Evolutionary conservation across 306 rosid genomes (phyloP).

Genomic region (Lathyrus sativus): DNA sequence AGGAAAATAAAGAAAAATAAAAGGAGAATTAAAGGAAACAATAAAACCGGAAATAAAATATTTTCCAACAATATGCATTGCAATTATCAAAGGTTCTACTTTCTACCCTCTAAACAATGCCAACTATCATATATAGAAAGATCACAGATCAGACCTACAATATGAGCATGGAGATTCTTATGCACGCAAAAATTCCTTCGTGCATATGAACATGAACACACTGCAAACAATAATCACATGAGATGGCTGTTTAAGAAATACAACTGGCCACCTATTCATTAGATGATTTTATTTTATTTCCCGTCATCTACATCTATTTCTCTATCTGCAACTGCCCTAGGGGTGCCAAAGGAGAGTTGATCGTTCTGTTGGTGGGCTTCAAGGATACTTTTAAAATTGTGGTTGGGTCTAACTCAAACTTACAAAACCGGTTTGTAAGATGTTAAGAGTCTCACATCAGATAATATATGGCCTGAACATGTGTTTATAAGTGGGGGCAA

Average conservation of each 20-base stretch:
- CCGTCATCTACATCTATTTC: not conserved
- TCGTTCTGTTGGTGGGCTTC: not conserved
- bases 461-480: too few species aligned
- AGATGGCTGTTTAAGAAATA: not conserved
- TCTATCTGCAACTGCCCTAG: constrained; percentile 8
- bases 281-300: not conserved
- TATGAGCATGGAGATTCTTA: not conserved
- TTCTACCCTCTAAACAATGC: not conserved
- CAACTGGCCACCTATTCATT: not conserved
- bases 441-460: too few species aligned
- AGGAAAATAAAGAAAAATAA: too few species aligned
- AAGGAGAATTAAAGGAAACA: too few species aligned
- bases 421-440: too few species aligned
- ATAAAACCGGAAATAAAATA: too few species aligned
- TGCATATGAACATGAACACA: not conserved
- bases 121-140: constrained; percentile 11
- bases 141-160: constrained; percentile 7
- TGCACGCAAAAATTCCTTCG: not conserved
- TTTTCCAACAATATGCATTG: constrained; percentile 1
- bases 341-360: constrained; percentile 14
- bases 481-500: too few species aligned
- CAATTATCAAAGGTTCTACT: constrained; percentile 27
- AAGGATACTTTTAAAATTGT: not conserved
- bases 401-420: too few species aligned
- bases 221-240: not conserved